Evolutionary conservation across 2,329 filamentous ascomycete genomes (phyloP), one percentile per base, ranked within the genome.

Genomic region (Aspergillus sp.): DNA sequence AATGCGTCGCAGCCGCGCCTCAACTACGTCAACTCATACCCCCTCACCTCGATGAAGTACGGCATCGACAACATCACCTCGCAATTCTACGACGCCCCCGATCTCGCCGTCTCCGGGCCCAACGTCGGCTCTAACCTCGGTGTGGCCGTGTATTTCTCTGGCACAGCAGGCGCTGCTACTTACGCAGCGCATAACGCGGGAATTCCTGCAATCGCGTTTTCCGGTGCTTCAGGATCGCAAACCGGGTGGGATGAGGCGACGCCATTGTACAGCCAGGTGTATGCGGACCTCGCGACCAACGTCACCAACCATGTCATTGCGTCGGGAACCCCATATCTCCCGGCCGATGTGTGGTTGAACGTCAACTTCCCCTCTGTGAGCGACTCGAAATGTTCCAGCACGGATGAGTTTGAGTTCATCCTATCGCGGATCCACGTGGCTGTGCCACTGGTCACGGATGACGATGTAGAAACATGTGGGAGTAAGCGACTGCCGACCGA

Each of bases 21-120:
- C 37, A 83, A 86, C 71, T 88, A 84, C 72, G 83, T 88, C 46
- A 88, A 88, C 68, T 83, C 80, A 0, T 86, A 71, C 64, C 83
- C 84, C 0, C 79, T 80, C 2, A 86, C 83, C 0, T 70, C 79
- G 2, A 81, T 85, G 56, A 75, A 78, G 45, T 76, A 78, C 59
- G 83, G 83, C 32, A 79, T 86, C 58, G 66, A 79, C 47, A 74
- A 67, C 5, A 72, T 82, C 31, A 75, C 72, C 0, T 66, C 71
- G 33, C 67, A 78, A 43, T 85, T 81, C 71, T 72, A 71, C 43
- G 69, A 68, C 5, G 58, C 61, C 1, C 75, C 82, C 0, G 82
- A 86, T 40, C 70, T 88, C 26, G 82, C 80, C n/a, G 76, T 87
- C 2, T 60, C 82, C 0, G 83, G 83, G 0, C 78, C 80, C 26